Percentiles rank a stretch among this genome's conserved stretches.
phyloP scores from a whole-genome alignment of 257 asterid species.

The Plantago major region DNA sequence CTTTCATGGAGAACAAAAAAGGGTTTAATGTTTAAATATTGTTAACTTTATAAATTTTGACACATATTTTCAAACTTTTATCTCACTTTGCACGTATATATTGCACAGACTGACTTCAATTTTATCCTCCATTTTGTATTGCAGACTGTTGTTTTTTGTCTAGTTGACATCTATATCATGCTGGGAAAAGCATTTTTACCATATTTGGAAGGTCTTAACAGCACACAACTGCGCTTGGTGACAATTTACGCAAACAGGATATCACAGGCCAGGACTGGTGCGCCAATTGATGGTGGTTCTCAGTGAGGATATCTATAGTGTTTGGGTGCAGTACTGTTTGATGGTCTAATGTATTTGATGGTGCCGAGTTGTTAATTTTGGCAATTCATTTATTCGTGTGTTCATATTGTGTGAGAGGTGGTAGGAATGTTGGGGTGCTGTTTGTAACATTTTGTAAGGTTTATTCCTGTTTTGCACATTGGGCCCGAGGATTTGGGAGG shows the following conservation, averaged over 20 bases:
- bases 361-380: conserved; percentile 30
- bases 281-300: conserved; percentile 59
- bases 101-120: background rate
- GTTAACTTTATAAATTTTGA: too few species aligned
- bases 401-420: conserved; percentile 37
- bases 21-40: too few species aligned
- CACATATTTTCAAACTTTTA: too few species aligned
- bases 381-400: conserved; percentile 29
- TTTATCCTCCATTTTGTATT: conserved; percentile 18
- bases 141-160: conserved; percentile 99
- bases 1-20: too few species aligned
- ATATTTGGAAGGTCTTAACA: conserved; percentile 84
- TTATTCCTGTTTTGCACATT: conserved; percentile 10
- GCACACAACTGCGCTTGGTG: conserved; percentile 84
- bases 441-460: conserved; percentile 26
- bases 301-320: conserved; percentile 31
- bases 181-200: conserved; percentile 94
- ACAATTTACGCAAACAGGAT: conserved; percentile 95
- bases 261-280: conserved; percentile 95
- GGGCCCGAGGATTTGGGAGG: background rate
- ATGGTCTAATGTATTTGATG: conserved; percentile 19
- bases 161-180: conserved; percentile 94
- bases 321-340: conserved; percentile 20
- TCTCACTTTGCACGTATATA: too few species aligned
- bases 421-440: conserved; percentile 18